A percentile compares a stretch with the other conserved stretches of the same genome.
Conservation (phyloP, 306 rosid species). For the Corylus avellana region DNA sequence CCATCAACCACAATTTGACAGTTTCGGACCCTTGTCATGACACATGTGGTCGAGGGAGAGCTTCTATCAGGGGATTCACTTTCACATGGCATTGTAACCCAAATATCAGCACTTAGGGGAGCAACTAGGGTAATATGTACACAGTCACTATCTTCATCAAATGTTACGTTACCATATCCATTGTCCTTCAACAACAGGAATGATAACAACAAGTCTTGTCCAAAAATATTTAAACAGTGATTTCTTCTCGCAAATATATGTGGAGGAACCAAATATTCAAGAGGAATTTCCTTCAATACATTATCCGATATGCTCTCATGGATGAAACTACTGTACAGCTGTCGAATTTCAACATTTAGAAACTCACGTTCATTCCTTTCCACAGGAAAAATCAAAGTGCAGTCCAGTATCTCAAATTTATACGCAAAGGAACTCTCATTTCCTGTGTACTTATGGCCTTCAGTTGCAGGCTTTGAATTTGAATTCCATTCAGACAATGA, state of each 20-base stretch:
- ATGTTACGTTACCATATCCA: slow-evolving; percentile 35
- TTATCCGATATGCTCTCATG: slow-evolving; percentile 41
- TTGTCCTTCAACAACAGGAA: slow-evolving; percentile 51
- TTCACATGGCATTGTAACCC: slow-evolving; percentile 76
- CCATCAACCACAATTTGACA: slow-evolving; percentile 78
- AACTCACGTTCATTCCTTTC: slow-evolving; percentile 63
- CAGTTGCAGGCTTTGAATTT: slow-evolving; percentile 30
- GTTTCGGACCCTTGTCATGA: slow-evolving; percentile 54
- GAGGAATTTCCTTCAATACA: slow-evolving; percentile 55
- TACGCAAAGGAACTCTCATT: slow-evolving; percentile 47
- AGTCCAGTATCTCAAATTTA: slow-evolving; percentile 85
- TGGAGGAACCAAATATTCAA: slow-evolving; percentile 50
- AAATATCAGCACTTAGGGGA: slow-evolving; percentile 69
- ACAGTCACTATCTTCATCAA: slow-evolving; percentile 39
- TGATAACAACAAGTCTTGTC: slow-evolving; percentile 61
- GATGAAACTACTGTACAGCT: slow-evolving; percentile 60
- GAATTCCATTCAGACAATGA: slow-evolving; percentile 77
- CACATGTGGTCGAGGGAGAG: slow-evolving; percentile 42
- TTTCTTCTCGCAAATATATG: slow-evolving; percentile 60
- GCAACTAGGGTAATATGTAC: slow-evolving; percentile 49
- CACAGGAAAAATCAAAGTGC: slow-evolving; percentile 65
- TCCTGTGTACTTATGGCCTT: slow-evolving; percentile 37
- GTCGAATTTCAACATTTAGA: slow-evolving; percentile 65
- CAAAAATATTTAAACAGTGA: slow-evolving; percentile 70
- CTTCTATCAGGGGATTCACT: slow-evolving; percentile 33